phyloP scores from a whole-genome alignment of 108 stramenopile species.

The Cyclotella baltica region DNA sequence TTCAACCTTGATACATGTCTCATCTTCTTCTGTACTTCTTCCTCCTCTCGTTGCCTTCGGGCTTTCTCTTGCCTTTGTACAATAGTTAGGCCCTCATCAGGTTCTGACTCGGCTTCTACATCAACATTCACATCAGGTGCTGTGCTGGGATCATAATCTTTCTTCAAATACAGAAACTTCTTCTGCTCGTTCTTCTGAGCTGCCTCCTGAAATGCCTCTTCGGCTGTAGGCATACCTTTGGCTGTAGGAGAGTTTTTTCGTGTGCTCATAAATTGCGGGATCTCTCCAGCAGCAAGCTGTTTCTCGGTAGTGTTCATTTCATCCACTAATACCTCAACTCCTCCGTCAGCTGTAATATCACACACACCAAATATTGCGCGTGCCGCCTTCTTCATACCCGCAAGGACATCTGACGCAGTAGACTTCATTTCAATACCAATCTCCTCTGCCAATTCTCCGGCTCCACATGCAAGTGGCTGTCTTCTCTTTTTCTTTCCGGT shows the following conservation, averaged over 20 bases:
- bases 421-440: background rate
- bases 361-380: background rate
- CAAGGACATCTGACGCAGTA: background rate
- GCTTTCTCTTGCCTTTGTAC: background rate
- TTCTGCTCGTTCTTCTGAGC: background rate
- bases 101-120: no score
- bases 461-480: background rate
- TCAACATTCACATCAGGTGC: no score
- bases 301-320: background rate
- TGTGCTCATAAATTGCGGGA: background rate
- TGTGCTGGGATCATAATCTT: no score
- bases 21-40: constrained; percentile 2
- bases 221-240: background rate
- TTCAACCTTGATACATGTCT: background rate
- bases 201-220: background rate
- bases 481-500: background rate
- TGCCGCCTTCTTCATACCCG: background rate
- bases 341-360: constrained; percentile 13
- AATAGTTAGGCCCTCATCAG: no score
- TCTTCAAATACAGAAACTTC: background rate
- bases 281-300: background rate
- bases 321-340: background rate
- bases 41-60: background rate
- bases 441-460: background rate
- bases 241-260: background rate